Percentiles rank a stretch among this genome's conserved stretches.
These are phyloP conservation scores for Pyrus communis DNA, from an alignment of 306 rosid genomes.

Conservation along the genomic window DNA sequence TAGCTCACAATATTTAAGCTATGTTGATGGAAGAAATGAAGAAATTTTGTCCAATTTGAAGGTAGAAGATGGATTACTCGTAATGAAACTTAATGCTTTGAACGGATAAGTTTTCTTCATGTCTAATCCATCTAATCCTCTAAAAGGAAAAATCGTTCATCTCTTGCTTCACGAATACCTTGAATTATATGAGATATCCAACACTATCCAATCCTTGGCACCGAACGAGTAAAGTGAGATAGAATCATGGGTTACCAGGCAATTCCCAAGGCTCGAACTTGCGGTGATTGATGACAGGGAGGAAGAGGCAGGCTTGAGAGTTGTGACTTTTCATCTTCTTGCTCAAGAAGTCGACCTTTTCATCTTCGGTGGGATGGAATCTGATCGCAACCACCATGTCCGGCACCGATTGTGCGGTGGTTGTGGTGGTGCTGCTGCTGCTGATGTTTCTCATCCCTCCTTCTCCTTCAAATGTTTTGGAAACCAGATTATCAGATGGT, in stretches of 20 bases:
- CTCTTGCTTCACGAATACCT: not conserved
- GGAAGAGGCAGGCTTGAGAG: not conserved
- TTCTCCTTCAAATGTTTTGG: not conserved
- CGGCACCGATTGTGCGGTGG: not conserved
- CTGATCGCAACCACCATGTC: not conserved
- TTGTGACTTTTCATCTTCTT: conserved; percentile 23
- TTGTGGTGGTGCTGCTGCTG: not conserved
- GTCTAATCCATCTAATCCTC: not conserved
- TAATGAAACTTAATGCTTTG: not conserved
- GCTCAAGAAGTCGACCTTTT: conserved; percentile 7
- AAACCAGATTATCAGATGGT: not conserved
- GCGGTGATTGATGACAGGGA: conserved; percentile 39
- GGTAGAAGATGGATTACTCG: no score
- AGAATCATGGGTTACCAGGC: conserved; percentile 19
- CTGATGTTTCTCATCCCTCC: not conserved
- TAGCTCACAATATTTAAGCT: no score
- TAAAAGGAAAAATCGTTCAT: no score
- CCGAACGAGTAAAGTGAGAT: not conserved
- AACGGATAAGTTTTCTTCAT: conserved; percentile 2
- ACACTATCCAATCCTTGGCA: no score
- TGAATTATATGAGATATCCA: no score
- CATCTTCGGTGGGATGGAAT: not conserved
- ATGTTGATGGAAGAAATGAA: not conserved
- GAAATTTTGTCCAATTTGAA: no score
- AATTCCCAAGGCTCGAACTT: conserved; percentile 47